phyloP scores from a whole-genome alignment of 179 eudicot species.

The Sideroxylon spinosum region DNA sequence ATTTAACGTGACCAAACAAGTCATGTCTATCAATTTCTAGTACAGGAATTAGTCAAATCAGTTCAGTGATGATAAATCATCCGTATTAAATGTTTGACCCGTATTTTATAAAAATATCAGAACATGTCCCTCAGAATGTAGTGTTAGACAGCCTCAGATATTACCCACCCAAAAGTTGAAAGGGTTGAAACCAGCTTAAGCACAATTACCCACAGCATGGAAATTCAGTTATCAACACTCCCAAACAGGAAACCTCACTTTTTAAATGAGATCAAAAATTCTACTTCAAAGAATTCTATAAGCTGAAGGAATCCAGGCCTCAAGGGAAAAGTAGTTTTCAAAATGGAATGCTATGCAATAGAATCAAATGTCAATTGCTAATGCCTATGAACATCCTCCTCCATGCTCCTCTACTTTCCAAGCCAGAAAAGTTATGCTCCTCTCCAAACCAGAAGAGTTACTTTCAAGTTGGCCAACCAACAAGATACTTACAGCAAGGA shows the following conservation, averaged over 20 bases:
- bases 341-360: neutral
- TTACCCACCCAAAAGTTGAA: too few species aligned
- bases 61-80: neutral
- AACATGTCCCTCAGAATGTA: neutral
- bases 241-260: neutral
- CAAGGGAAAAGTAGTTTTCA: neutral
- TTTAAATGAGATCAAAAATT: neutral
- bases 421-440: neutral
- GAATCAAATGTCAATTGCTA: neutral
- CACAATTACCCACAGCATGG: neutral
- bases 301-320: neutral
- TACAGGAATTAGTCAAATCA: neutral
- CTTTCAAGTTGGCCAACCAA: neutral
- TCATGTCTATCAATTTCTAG: neutral
- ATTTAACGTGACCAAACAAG: neutral
- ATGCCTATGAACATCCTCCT: neutral
- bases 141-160: neutral
- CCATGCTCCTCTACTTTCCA: neutral
- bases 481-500: neutral
- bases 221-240: neutral
- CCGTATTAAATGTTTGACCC: neutral
- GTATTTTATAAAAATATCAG: neutral
- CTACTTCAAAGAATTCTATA: neutral
- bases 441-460: neutral
- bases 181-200: neutral